Evolutionary conservation across 257 asterid species (phyloP), one percentile per base, ranked within the genome.

Genomic region (Leptodermis oblonga): DNA sequence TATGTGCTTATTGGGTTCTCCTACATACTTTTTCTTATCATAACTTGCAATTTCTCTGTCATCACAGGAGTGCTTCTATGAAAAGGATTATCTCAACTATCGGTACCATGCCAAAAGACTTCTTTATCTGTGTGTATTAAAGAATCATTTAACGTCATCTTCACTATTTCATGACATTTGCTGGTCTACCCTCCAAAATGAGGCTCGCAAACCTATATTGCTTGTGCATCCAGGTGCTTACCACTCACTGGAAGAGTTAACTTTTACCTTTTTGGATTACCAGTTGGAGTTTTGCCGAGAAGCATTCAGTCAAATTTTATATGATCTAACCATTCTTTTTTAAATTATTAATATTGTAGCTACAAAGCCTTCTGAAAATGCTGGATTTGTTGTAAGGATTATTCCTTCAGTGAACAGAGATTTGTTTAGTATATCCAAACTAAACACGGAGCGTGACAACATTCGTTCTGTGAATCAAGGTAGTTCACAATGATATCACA

Each of bases 71-170:
- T 89, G 97, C 84, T 94, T 94, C 79, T 90, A 85, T 58, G 97
- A 89, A 73, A 94, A 94, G 76, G 99, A 94, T 80, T 91, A 86
- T 82, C 84, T 94, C 68, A 94, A 94, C 78, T 78, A 94, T 72
- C 91, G 99, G 37, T 94, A 94, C 80, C 97, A 94, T 81, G 88
- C 97, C 28, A 94, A 94, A 75, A 84, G 99, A 77, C 89, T 80
- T 76, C 96, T 94, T 37, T 94, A 94, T 85, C 93, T 94, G 4
- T 87, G 96, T 80, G 77, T 86, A 62, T 79, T 91, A 68, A 91
- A 89, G 87, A 83, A 94, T 53, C 77, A 86, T 72, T 80, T 94
- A 77, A 82, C 74, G 67, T 39, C 61, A 1, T 85, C 91, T 75
- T 69, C 90, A 39, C 45, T 71, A 31, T 77, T 83, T 74, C 79